Evolutionary conservation across 805 yeast species (phyloP).

Genomic region (Yueomyces sp.): DNA sequence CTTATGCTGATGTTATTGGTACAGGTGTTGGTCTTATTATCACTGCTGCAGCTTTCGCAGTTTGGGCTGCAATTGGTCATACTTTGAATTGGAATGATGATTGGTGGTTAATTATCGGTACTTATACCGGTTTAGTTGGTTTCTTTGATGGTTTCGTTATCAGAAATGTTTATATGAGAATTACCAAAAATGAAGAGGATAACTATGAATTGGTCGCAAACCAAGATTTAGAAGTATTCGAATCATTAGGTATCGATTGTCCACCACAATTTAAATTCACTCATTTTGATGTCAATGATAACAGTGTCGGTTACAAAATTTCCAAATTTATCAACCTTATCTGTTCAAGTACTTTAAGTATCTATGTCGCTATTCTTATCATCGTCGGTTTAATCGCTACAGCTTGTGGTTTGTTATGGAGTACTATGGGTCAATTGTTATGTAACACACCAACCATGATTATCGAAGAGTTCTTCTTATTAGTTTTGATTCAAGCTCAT

Average conservation of each 20-base stretch:
- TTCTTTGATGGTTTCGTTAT: conserved; percentile 31
- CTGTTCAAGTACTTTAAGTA: conserved; percentile 25
- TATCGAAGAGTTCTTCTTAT: conserved; percentile 29
- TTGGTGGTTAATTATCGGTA: conserved; percentile 36
- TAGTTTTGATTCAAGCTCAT: conserved; percentile 28
- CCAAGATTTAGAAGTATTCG: conserved; percentile 23
- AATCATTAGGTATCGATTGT: conserved; percentile 14
- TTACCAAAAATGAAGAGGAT: conserved; percentile 12
- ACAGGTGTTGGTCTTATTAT: conserved; percentile 29
- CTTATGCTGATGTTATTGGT: conserved; percentile 31
- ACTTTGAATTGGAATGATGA: conserved; percentile 26
- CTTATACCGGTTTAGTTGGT: conserved; percentile 33
- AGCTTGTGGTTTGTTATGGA: conserved; percentile 27
- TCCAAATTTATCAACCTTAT: conserved; percentile 16
- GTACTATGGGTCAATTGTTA: conserved; percentile 28
- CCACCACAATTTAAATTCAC: conserved; percentile 9
- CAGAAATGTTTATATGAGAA: conserved; percentile 26
- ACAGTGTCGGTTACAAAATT: conserved; percentile 10
- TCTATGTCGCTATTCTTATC: conserved; percentile 15
- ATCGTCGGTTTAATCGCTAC: conserved; percentile 21
- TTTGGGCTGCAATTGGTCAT: conserved; percentile 28
- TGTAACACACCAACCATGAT: conserved; percentile 33
- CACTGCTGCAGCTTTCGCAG: conserved; percentile 22
- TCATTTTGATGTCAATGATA: conserved; percentile 1
- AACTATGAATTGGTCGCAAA: conserved; percentile 19